Percentiles rank a stretch among this genome's conserved stretches.
Evolutionary conservation across 441 rosid genomes (phyloP).

Genomic region (Croton setiger): DNA sequence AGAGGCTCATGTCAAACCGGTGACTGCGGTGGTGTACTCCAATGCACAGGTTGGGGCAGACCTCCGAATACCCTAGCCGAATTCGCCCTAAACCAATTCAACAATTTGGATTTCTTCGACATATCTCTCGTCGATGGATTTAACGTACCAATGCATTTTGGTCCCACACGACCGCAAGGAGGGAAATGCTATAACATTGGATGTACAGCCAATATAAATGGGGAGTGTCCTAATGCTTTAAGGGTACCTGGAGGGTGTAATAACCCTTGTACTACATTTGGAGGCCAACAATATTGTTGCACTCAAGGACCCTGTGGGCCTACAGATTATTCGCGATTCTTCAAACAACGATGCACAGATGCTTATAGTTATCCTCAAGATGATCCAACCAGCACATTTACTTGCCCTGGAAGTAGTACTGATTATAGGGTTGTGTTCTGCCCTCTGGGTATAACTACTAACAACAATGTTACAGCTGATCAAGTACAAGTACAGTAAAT

Average conservation of each 20-base stretch:
- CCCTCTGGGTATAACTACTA: not conserved
- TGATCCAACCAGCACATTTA: slow-evolving; percentile 41
- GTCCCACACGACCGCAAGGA: slow-evolving; percentile 14
- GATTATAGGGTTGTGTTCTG: slow-evolving; percentile 3
- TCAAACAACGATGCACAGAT: slow-evolving; percentile 40
- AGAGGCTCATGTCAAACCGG: slow-evolving; percentile 43
- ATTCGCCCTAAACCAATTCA: slow-evolving; percentile 36
- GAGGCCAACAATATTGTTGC: slow-evolving; percentile 46
- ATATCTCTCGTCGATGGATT: slow-evolving; percentile 58
- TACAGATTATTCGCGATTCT: slow-evolving; percentile 34
- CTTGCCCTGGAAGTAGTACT: not conserved
- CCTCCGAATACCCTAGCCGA: slow-evolving; percentile 59
- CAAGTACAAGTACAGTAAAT: no score
- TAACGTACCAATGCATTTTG: slow-evolving; percentile 52
- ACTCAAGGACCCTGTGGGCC: slow-evolving; percentile 20
- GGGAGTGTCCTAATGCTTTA: slow-evolving; percentile 38
- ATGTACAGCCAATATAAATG: slow-evolving; percentile 38
- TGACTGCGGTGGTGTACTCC: slow-evolving; percentile 36
- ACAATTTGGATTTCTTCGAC: slow-evolving; percentile 43
- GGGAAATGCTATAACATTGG: not conserved
- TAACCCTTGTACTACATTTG: slow-evolving; percentile 38
- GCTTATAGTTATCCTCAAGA: slow-evolving; percentile 55
- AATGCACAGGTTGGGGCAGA: slow-evolving; percentile 38
- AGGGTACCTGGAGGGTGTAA: slow-evolving; percentile 42
- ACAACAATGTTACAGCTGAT: no score